Evolutionary conservation across 2,329 filamentous ascomycete species (phyloP), one percentile per base, ranked within the genome.

Genomic region (Chlorencoelia australis): DNA sequence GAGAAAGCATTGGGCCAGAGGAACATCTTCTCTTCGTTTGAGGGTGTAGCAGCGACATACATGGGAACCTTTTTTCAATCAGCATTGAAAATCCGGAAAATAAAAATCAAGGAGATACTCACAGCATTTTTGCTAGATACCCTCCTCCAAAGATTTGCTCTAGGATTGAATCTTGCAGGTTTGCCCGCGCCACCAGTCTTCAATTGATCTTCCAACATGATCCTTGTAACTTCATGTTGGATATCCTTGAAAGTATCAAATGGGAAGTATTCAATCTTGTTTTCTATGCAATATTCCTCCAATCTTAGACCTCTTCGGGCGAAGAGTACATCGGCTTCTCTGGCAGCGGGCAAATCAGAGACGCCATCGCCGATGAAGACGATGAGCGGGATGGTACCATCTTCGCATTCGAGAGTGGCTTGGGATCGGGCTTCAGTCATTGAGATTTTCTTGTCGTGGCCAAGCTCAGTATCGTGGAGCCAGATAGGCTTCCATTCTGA

Each of bases 301-400:
- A 82, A 62, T 2, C 71, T 62, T 25, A 82, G 61, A 1, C 77
- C 76, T n/a, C 69, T 66, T 8, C 77, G 68, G 0, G 78, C 76
- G 50, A 82, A 82, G 8, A 82, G 67, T 0, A 82, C 72, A 50
- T 82, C 78, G 2, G 77, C 75, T 51, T 82, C 68, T 19, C 74
- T 64, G 1, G 78, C 76, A 3, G 76, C 77, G 0, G 78, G 68
- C 2, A 82, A 64, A 50, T 82, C 78, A 0, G 73, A 79, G 5
- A 82, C 75, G 15, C 77, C 78, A 50, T 82, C 78, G 32, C 78
- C 77, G 46, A 82, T 79, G 59, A 82, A 82, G 35, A 82, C 63
- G 46, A 82, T 78, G 34, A 81, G 61, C 1, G 77, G 77, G 30
- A 80, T 68, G 2, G 73, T 72, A 37, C 71, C 75, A 40, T 79